phyloP scores from a whole-genome alignment of 1,284 basidiomycete species.

The Boletus sp. region DNA sequence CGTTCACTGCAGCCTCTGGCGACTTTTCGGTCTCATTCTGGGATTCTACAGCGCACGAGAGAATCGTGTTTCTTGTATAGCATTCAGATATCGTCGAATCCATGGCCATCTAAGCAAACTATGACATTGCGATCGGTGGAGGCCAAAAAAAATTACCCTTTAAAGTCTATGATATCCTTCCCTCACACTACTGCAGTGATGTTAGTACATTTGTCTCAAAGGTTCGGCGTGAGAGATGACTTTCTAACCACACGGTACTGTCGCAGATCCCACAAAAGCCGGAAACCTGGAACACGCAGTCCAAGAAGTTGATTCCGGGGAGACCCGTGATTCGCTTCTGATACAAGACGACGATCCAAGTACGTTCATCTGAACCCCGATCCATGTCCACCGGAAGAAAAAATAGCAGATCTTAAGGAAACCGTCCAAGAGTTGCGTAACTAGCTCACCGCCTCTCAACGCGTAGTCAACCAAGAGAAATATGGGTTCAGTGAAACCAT shows the following conservation, averaged over 20 bases:
- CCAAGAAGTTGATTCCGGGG: neutral
- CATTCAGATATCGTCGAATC: neutral
- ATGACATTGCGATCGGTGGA: neutral
- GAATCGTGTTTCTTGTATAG: neutral
- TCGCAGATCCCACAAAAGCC: neutral
- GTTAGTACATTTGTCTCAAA: neutral
- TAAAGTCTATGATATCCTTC: neutral
- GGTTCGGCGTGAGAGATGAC: too few species aligned
- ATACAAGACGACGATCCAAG: neutral
- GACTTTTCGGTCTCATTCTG: constrained; percentile 2
- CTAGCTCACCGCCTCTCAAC: neutral
- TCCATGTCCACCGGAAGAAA: neutral
- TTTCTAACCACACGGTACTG: too few species aligned
- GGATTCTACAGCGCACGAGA: neutral
- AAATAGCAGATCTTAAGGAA: neutral
- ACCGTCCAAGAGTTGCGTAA: neutral
- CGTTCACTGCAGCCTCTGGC: neutral
- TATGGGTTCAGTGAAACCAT: neutral
- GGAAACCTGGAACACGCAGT: too few species aligned
- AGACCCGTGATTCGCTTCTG: neutral
- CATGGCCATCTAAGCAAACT: neutral
- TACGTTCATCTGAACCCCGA: neutral
- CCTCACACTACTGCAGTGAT: neutral
- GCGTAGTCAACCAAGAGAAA: neutral
- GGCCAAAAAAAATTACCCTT: neutral